Conservation (phyloP, 352 stramenopile genomes). For the Aphanomyces stellatus region DNA sequence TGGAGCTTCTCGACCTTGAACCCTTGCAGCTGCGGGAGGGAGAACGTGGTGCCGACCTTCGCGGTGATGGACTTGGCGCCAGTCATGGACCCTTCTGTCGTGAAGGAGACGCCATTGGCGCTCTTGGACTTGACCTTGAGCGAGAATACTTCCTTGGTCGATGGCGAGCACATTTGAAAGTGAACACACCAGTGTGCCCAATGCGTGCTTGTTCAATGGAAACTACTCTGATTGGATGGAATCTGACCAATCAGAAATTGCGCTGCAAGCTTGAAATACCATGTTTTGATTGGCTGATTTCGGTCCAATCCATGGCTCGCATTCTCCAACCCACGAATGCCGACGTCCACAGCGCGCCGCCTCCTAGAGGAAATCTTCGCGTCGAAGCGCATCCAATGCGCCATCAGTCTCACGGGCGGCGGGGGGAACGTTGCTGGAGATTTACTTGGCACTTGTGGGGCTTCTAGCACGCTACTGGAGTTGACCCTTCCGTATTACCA, state of each 20-base stretch:
- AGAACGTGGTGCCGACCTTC: constrained; percentile 44
- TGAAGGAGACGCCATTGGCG: constrained; percentile 69
- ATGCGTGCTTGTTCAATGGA: neutral
- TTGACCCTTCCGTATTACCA: constrained; percentile 8
- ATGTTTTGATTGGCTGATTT: too few species aligned
- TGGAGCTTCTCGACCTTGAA: constrained; percentile 85
- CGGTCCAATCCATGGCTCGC: neutral
- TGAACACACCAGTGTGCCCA: too few species aligned
- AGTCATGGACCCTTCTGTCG: constrained; percentile 69
- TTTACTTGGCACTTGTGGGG: constrained; percentile 10
- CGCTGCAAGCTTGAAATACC: too few species aligned
- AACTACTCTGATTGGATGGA: neutral
- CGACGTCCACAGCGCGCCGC: neutral
- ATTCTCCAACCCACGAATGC: neutral
- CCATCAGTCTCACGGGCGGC: constrained; percentile 12
- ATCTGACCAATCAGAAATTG: too few species aligned
- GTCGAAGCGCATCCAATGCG: constrained; percentile 16
- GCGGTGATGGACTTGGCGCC: constrained; percentile 78
- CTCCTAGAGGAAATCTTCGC: constrained; percentile 13
- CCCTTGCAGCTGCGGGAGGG: constrained; percentile 27
- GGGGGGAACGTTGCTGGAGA: constrained; percentile 8
- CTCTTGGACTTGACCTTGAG: constrained; percentile 78
- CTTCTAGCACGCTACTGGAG: constrained; percentile 16
- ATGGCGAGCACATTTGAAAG: too few species aligned
- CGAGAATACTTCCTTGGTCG: too few species aligned